Evolutionary conservation across 2,329 filamentous ascomycete species (phyloP), one percentile per base, ranked within the genome.

Genomic region (Parafenestella ontariensis): DNA sequence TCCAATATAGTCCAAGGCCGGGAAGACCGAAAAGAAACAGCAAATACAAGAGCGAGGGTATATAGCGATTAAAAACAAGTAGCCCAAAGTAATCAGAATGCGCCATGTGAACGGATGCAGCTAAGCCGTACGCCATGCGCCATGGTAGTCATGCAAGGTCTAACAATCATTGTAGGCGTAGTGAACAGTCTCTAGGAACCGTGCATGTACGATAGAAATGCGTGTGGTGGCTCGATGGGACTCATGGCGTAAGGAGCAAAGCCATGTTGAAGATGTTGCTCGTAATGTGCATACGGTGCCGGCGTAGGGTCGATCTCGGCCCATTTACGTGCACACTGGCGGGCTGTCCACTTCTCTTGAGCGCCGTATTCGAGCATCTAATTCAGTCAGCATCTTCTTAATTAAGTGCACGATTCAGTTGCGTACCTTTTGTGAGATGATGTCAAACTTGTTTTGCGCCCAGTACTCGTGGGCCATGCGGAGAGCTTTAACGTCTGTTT

Each of bases 281-380:
- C 72, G 58, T 69, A 71, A 13, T 72, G 70, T 11, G 67, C 65
- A 57, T 74, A 70, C 0, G 71, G 67, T 15, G 68, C 69, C 46
- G 71, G 68, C 6, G 70, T 62, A 13, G 70, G 63, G 54, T 76
- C 68, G 44, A 81, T 69, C 55, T 83, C 81, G 41, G 78, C 76
- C 81, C 81, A 84, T 69, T 83, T 83, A 28, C 79, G 76, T 21
- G 77, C 75, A 66, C 80, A 82, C 57, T 80, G 78, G 21, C 77
- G 77, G 23, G 81, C 72, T 20, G 79, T 78, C 82, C 82, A 84
- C 58, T 79, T 79, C 59, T 83, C 81, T 55, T 76, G 67, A 23
- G 80, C 73, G 45, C 81, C 81, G 56, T 76, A 82, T 43, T 83
- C 81, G 54, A 79, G 68, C 81, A 83, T 83, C 82, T 83, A 49